Evolutionary conservation across 2,329 filamentous ascomycete species (phyloP).

Genomic region (Ceratocystis diversiconidia): DNA sequence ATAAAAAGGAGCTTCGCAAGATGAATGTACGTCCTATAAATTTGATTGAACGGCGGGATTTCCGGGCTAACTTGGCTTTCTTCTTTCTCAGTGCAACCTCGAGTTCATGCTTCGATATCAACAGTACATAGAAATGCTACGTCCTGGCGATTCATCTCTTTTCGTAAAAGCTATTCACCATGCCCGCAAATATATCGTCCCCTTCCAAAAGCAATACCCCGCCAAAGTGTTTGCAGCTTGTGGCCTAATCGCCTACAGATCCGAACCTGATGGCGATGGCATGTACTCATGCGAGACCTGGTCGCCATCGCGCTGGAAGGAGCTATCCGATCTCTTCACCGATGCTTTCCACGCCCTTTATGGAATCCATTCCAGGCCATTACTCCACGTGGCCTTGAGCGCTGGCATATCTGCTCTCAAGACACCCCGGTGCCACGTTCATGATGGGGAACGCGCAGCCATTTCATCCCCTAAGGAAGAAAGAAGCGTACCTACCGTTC

Average conservation of each 20-base stretch:
- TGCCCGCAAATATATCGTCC: conserved; percentile 65
- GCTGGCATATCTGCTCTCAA: conserved; percentile 90
- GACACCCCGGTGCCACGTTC: conserved; percentile 70
- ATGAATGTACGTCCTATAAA: conserved; percentile 46
- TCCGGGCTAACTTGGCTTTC: background rate
- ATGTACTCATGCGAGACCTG: conserved; percentile 37
- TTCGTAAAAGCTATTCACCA: conserved; percentile 65
- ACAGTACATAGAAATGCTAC: conserved; percentile 75
- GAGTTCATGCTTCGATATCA: conserved; percentile 90
- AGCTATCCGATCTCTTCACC: conserved; percentile 68
- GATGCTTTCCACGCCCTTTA: conserved; percentile 76
- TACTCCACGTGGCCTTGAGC: conserved; percentile 80
- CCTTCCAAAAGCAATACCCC: conserved; percentile 54
- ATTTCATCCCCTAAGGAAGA: conserved; percentile 8
- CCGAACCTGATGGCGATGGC: conserved; percentile 37
- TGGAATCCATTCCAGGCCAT: conserved; percentile 63
- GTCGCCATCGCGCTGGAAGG: conserved; percentile 63
- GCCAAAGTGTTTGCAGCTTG: conserved; percentile 58
- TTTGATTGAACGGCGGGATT: background rate
- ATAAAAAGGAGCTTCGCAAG: conserved; percentile 83
- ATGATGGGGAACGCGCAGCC: background rate
- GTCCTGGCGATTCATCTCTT: conserved; percentile 48
- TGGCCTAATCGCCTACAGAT: conserved; percentile 63
- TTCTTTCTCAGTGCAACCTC: conserved; percentile 48
- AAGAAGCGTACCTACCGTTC: background rate